phyloP scores from a whole-genome alignment of 2,329 filamentous ascomycete species.

The Fusarium pseudoanthophilum region DNA sequence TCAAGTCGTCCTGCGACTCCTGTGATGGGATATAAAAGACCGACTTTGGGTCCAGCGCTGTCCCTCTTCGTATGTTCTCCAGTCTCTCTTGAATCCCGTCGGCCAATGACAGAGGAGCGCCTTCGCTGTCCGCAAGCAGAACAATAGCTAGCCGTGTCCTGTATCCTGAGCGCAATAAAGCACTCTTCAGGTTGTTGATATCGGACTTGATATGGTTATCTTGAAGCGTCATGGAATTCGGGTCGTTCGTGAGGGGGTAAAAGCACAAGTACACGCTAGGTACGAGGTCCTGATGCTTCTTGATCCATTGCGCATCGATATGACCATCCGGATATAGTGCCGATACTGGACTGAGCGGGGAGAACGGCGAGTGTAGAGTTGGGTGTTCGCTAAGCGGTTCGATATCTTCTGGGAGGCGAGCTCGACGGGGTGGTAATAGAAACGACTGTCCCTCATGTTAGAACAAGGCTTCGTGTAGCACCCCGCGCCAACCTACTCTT shows the following conservation, averaged over 20 bases:
- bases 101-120: constrained; percentile 58
- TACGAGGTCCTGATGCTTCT: constrained; percentile 87
- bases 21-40: constrained; percentile 86
- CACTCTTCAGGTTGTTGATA: constrained; percentile 79
- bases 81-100: constrained; percentile 77
- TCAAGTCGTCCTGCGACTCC: constrained; percentile 75
- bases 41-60: constrained; percentile 82
- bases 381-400: constrained; percentile 59
- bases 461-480: constrained; percentile 36
- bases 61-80: constrained; percentile 80
- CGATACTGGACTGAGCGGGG: constrained; percentile 86
- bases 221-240: constrained; percentile 77
- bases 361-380: constrained; percentile 89
- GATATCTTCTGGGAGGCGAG: constrained; percentile 62
- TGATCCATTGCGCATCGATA: constrained; percentile 82
- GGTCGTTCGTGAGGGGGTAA: constrained; percentile 79
- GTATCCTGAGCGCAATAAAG: constrained; percentile 75
- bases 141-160: constrained; percentile 82
- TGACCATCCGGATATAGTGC: constrained; percentile 90
- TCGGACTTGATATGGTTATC: constrained; percentile 91
- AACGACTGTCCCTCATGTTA: constrained; percentile 58
- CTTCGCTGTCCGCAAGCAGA: constrained; percentile 48
- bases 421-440: constrained; percentile 67
- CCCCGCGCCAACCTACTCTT: constrained; percentile 70
- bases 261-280: constrained; percentile 85